phyloP scores from a whole-genome alignment of 1,284 basidiomycete species.

The Hortiboletus rubellus region DNA sequence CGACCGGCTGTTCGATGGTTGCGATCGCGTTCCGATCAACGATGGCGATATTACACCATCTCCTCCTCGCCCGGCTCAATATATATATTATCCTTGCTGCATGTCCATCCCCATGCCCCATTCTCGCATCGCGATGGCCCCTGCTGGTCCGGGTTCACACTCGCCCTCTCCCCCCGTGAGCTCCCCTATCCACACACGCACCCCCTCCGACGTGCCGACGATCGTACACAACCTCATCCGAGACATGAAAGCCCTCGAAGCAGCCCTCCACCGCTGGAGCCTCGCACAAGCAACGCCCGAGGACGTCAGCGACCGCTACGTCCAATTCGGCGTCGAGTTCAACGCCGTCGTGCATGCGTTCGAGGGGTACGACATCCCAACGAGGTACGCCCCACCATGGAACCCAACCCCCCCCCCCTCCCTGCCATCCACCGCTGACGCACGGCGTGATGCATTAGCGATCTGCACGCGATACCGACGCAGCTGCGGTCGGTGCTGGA shows the following conservation, averaged over 20 bases:
- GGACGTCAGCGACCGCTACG: slow-evolving; percentile 90
- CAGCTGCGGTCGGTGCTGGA: slow-evolving; percentile 86
- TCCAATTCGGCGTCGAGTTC: slow-evolving; percentile 92
- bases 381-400: slow-evolving; percentile 56
- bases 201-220: slow-evolving; percentile 47
- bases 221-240: slow-evolving; percentile 85
- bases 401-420: neutral
- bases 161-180: slow-evolving; percentile 3
- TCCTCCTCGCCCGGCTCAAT: neutral
- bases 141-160: slow-evolving; percentile 22
- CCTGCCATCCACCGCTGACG: too few relatives aligned
- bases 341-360: slow-evolving; percentile 85
- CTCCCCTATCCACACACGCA: too few relatives aligned
- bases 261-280: slow-evolving; percentile 79
- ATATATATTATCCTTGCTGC: neutral
- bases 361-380: slow-evolving; percentile 72
- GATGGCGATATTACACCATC: too few relatives aligned
- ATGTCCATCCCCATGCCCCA: neutral
- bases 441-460: slow-evolving; percentile 47
- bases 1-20: slow-evolving; percentile 6
- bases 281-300: slow-evolving; percentile 64
- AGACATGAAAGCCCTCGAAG: slow-evolving; percentile 85
- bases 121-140: slow-evolving; percentile 9
- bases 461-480: slow-evolving; percentile 77
- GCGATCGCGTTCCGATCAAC: too few relatives aligned